These are phyloP conservation scores for Eurotiales sp. DNA, from an alignment of 2,329 filamentous ascomycete genomes.

Conservation along the genomic window DNA sequence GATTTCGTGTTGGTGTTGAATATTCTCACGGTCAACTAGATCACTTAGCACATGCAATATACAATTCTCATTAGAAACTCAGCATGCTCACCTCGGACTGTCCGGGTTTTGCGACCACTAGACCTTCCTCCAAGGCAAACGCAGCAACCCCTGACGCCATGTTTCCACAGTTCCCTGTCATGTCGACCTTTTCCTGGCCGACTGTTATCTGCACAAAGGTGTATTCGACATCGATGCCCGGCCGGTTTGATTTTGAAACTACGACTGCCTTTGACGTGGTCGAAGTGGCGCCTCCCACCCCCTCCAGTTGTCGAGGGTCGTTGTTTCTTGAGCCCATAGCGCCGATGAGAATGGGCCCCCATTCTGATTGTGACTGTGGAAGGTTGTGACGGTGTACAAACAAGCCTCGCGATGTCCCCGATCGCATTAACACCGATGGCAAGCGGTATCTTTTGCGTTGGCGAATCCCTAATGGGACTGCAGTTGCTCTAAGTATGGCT, in stretches of 20 bases:
- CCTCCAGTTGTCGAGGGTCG: constrained; percentile 58
- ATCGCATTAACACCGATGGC: constrained; percentile 37
- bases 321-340: constrained; percentile 30
- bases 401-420: constrained; percentile 39
- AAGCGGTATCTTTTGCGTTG: constrained; percentile 17
- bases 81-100: constrained; percentile 20
- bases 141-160: constrained; percentile 64
- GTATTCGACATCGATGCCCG: constrained; percentile 59
- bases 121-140: constrained; percentile 53
- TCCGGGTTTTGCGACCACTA: constrained; percentile 34
- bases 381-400: constrained; percentile 35
- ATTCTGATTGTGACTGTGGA: constrained; percentile 22
- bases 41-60: constrained; percentile 17
- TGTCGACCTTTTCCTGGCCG: constrained; percentile 55
- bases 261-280: constrained; percentile 67
- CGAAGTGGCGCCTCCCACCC: constrained; percentile 63
- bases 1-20: constrained; percentile 67
- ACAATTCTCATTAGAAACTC: background rate
- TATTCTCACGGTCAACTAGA: constrained; percentile 52
- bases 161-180: constrained; percentile 67
- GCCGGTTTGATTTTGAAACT: constrained; percentile 47
- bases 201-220: constrained; percentile 67
- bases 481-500: background rate
- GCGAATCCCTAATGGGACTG: background rate
- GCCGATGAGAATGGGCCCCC: constrained; percentile 29